These are phyloP conservation scores for Chaetomium fimeti DNA, from an alignment of 495 filamentous ascomycete species.

Conservation along the genomic window DNA sequence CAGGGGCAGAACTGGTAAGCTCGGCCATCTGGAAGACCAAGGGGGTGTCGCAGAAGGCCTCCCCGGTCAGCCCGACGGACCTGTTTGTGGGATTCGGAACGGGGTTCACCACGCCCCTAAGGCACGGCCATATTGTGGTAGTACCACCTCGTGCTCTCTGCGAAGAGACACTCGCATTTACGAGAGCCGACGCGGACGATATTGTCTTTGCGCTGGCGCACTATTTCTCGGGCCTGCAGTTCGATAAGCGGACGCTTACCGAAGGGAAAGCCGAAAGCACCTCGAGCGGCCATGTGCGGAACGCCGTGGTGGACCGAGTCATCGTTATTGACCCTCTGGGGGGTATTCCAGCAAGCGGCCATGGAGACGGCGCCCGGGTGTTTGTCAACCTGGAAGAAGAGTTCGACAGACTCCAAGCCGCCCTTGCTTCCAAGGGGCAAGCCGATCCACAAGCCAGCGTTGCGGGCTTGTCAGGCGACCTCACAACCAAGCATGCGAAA, in stretches of 20 bases:
- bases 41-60: slow-evolving; percentile 29
- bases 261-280: slow-evolving; percentile 44
- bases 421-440: slow-evolving; percentile 45
- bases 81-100: slow-evolving; percentile 49
- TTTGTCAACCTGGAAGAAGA: slow-evolving; percentile 97
- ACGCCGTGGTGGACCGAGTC: slow-evolving; percentile 73
- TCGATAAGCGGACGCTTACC: slow-evolving; percentile 21
- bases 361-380: slow-evolving; percentile 69
- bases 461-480: slow-evolving; percentile 7
- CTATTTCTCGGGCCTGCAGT: slow-evolving; percentile 64
- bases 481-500: slow-evolving; percentile 51
- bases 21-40: slow-evolving; percentile 51
- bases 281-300: slow-evolving; percentile 44
- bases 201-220: slow-evolving; percentile 68
- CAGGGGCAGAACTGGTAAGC: slow-evolving; percentile 66
- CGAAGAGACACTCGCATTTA: slow-evolving; percentile 54
- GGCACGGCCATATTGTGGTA: slow-evolving; percentile 74
- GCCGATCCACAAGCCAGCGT: neutral
- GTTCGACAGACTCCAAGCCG: slow-evolving; percentile 61
- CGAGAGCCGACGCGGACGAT: slow-evolving; percentile 61
- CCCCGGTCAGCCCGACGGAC: slow-evolving; percentile 29
- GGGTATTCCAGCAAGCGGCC: slow-evolving; percentile 72
- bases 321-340: slow-evolving; percentile 87
- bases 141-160: slow-evolving; percentile 69
- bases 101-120: slow-evolving; percentile 65